A percentile compares a stretch with the other conserved stretches of the same genome.
These are phyloP conservation scores for Colletotrichum kahawae DNA, from an alignment of 2,329 filamentous ascomycete species.

Conservation along the genomic window DNA sequence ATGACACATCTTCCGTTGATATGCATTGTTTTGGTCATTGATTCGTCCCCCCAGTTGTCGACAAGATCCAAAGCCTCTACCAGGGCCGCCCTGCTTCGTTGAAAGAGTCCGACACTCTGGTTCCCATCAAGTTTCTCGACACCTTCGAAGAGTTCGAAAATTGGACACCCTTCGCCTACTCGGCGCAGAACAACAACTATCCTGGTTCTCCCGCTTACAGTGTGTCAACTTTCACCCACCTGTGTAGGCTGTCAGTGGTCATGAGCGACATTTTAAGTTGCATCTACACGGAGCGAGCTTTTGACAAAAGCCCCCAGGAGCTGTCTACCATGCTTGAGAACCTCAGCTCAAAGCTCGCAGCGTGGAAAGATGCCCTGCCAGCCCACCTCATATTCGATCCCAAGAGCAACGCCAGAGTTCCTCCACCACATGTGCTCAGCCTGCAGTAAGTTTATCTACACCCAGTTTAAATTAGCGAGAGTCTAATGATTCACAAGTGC, in stretches of 20 bases:
- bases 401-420: conserved; percentile 30
- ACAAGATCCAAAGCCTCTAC: conserved; percentile 61
- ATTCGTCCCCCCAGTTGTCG: conserved; percentile 32
- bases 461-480: accelerated
- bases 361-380: conserved; percentile 47
- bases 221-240: conserved; percentile 45
- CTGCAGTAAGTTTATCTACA: conserved; percentile 34
- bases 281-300: conserved; percentile 49
- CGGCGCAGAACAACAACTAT: conserved; percentile 30
- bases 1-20: conserved; percentile 22
- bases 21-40: not conserved
- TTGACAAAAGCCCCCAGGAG: conserved; percentile 35
- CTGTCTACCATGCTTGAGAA: conserved; percentile 39
- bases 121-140: conserved; percentile 53
- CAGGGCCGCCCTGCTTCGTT: conserved; percentile 56
- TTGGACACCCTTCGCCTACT: conserved; percentile 51
- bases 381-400: conserved; percentile 44
- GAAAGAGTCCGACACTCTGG: conserved; percentile 48
- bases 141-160: conserved; percentile 58
- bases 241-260: conserved; percentile 50
- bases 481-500: conserved; percentile 30
- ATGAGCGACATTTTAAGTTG: conserved; percentile 50
- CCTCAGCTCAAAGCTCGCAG: conserved; percentile 44
- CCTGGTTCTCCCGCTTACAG: conserved; percentile 43
- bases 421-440: conserved; percentile 50